phyloP scores from a whole-genome alignment of 2,329 filamentous ascomycete genomes.

The Aureobasidium leucospermi region DNA sequence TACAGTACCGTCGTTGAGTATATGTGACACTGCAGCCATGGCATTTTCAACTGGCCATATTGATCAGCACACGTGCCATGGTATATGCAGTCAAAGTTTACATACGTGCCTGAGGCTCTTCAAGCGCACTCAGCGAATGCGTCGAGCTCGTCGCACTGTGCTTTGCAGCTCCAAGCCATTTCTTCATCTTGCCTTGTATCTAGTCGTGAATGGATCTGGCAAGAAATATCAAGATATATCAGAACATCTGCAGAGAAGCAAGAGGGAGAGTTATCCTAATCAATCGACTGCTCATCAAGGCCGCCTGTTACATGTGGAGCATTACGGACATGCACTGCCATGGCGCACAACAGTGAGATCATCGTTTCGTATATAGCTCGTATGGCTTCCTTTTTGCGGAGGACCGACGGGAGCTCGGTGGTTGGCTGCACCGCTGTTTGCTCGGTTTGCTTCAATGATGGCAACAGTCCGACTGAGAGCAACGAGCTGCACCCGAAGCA shows the following conservation, averaged over 20 bases:
- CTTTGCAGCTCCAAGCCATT: slow-evolving; percentile 9
- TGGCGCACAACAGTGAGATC: slow-evolving; percentile 6
- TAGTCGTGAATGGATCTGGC: background rate
- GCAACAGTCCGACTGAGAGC: background rate
- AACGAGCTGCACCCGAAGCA: background rate
- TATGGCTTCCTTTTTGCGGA: background rate
- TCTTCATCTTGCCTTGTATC: slow-evolving; percentile 1
- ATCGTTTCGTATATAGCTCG: slow-evolving; percentile 1
- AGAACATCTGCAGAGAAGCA: background rate
- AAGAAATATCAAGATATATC: background rate
- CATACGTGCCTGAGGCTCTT: slow-evolving; percentile 54
- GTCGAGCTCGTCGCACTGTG: slow-evolving; percentile 30
- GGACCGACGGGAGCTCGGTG: background rate
- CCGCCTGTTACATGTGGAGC: background rate
- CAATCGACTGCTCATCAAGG: background rate
- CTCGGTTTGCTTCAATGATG: slow-evolving; percentile 10
- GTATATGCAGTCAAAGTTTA: background rate
- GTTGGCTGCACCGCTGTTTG: background rate
- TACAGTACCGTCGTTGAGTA: slow-evolving; percentile 34
- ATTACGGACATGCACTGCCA: background rate
- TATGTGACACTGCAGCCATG: slow-evolving; percentile 28
- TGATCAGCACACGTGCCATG: background rate
- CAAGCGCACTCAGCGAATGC: slow-evolving; percentile 49
- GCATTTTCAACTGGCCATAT: slow-evolving; percentile 37
- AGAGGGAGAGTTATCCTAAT: background rate